phyloP scores from a whole-genome alignment of 148 eudicot genomes.

The Spergularia bocconei region DNA sequence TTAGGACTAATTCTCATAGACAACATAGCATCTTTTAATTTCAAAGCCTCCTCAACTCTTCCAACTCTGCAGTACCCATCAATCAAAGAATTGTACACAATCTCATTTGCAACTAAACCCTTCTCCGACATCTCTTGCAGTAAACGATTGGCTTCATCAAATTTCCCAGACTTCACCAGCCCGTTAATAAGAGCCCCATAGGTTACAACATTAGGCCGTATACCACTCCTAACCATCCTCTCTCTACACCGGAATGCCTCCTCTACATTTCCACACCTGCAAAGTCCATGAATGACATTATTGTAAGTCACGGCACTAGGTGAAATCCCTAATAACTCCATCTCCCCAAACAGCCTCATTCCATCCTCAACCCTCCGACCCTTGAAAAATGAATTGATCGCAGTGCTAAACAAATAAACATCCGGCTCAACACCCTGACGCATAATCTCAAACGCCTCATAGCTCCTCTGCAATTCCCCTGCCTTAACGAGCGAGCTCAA shows the following conservation, averaged over 20 bases:
- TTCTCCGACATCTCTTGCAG: constrained; percentile 57
- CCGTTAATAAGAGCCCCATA: constrained; percentile 75
- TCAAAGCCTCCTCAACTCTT: constrained; percentile 48
- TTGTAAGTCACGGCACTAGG: constrained; percentile 80
- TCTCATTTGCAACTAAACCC: constrained; percentile 61
- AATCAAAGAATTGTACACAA: constrained; percentile 71
- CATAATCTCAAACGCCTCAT: constrained; percentile 55
- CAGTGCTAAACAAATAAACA: constrained; percentile 60
- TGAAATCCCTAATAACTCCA: constrained; percentile 53
- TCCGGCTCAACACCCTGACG: constrained; percentile 43
- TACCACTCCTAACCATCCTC: constrained; percentile 56
- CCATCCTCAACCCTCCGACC: constrained; percentile 72
- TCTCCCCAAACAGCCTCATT: constrained; percentile 48
- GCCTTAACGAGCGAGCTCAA: constrained; percentile 71
- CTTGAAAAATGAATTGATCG: constrained; percentile 60
- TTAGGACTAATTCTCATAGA: constrained; percentile 55
- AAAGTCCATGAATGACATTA: constrained; percentile 68
- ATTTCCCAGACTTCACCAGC: constrained; percentile 48
- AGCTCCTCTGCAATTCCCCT: constrained; percentile 52
- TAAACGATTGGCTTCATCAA: constrained; percentile 52
- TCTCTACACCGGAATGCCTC: constrained; percentile 62
- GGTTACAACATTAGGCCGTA: constrained; percentile 51
- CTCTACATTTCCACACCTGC: constrained; percentile 50
- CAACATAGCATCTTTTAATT: constrained; percentile 60
- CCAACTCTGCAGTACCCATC: constrained; percentile 78